Base-by-base conservation (phyloP, 164 flowering plant species). In the Vitis riparia region DNA sequence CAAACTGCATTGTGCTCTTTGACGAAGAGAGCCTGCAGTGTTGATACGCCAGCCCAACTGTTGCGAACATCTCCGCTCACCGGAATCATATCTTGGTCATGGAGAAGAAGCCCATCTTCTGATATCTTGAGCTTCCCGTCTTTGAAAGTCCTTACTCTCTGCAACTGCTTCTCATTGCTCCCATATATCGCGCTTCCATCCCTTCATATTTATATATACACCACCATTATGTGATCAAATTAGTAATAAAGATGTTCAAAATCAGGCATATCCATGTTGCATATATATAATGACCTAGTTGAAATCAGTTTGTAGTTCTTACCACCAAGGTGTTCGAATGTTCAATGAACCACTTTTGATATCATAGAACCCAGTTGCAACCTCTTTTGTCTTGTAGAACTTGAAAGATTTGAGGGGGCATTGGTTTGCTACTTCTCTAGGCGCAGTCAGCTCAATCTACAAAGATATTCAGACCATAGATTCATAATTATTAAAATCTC, bases 111-210 rank as follows among this genome's bases (percentile, higher is more conserved):
- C 8, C 84, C 87, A 51, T 85, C 79, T 52, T 64, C 69, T 51
- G 81, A 71, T 10, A 87, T 70, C 71, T 72, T 80, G 10, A 87
- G 64, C 76, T 85, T 87, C 51, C 90, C 88, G 75, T 83, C 86
- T 71, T 82, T 76, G 77, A 77, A 85, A 16, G 84, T 55, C 68
- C 90, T 81, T 44, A 87, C 82, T 76, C 71, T 82, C 53, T 59
- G 48, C 84, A 77, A 50, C 7, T 75, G 76, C 8, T 73, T 75
- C 1, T 66, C 47, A 63, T 83, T 76, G 30, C 68, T 85, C 51
- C 90, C 88, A 73, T 87, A 87, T 12, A 87, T 78, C 9, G 68
- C 87, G 73, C 90, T 85, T 16, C 85, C 88, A 64, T 87, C 90
- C 90, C 90, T 85, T 37, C 44, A 37, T 37, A 37, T 37, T 37